A percentile compares a stretch with the other conserved stretches of the same genome.
Conservation (phyloP, 2,329 filamentous ascomycete genomes). For the Hypoxylon rubiginosum region DNA sequence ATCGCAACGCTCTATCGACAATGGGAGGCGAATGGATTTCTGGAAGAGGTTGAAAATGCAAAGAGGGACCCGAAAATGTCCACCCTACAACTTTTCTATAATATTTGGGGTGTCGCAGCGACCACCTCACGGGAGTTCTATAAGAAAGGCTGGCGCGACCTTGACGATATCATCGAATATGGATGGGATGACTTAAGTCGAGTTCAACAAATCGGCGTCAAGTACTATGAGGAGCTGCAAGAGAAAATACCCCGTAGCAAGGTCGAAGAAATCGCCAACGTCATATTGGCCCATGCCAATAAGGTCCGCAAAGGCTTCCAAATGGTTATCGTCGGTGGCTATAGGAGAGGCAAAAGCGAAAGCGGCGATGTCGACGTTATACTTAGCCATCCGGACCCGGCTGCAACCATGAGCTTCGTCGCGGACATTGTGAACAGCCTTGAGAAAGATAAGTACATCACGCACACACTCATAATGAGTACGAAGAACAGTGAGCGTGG, state of each 20-base stretch:
- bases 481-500: conserved; percentile 78
- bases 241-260: conserved; percentile 79
- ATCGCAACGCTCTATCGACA: conserved; percentile 83
- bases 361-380: conserved; percentile 90
- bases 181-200: conserved; percentile 82
- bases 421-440: conserved; percentile 77
- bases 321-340: conserved; percentile 80
- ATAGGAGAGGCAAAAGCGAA: conserved; percentile 79
- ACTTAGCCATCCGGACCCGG: conserved; percentile 81
- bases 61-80: conserved; percentile 74
- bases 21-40: conserved; percentile 71
- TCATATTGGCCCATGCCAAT: conserved; percentile 76
- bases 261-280: conserved; percentile 75
- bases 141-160: conserved; percentile 80
- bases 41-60: conserved; percentile 75
- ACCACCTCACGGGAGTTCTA: conserved; percentile 87
- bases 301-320: conserved; percentile 68
- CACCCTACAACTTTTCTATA: conserved; percentile 78
- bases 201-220: conserved; percentile 92
- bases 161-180: conserved; percentile 87
- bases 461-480: conserved; percentile 82
- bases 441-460: conserved; percentile 78
- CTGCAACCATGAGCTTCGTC: conserved; percentile 77
- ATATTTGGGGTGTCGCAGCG: conserved; percentile 93
- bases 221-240: conserved; percentile 90